phyloP scores from a whole-genome alignment of 768 basidiomycete genomes.

The Rubroboletus satanas region DNA sequence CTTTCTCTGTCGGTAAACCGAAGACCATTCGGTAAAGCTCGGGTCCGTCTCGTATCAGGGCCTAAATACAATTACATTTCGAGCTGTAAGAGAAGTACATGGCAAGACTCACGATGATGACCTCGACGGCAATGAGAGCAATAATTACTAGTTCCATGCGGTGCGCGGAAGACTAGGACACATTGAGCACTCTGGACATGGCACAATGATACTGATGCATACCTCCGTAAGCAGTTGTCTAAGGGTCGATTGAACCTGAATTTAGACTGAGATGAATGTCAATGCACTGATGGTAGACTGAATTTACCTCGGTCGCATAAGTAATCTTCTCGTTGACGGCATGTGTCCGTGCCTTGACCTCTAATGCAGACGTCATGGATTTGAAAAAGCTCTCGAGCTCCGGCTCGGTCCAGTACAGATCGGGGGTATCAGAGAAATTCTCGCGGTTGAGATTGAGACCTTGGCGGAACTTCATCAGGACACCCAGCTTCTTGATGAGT shows the following conservation, averaged over 20 bases:
- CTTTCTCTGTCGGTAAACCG: slow-evolving; percentile 16
- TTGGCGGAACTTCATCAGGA: slow-evolving; percentile 89
- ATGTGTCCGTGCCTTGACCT: slow-evolving; percentile 76
- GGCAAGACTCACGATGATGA: slow-evolving; percentile 67
- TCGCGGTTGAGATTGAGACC: slow-evolving; percentile 86
- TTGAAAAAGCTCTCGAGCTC: slow-evolving; percentile 88
- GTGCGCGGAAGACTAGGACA: slow-evolving; percentile 74
- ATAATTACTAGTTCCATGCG: slow-evolving; percentile 97
- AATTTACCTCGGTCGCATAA: slow-evolving; percentile 69
- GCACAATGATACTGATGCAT: background rate
- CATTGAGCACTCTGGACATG: background rate
- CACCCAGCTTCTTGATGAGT: slow-evolving; percentile 89
- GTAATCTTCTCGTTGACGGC: slow-evolving; percentile 91
- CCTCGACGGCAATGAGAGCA: slow-evolving; percentile 89
- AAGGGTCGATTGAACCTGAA: slow-evolving; percentile 78
- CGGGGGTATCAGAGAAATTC: slow-evolving; percentile 84
- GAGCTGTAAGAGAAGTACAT: background rate
- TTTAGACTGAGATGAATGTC: background rate
- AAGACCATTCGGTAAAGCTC: slow-evolving; percentile 61
- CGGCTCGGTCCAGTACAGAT: slow-evolving; percentile 94
- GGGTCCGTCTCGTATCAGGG: slow-evolving; percentile 73
- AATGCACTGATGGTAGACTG: background rate
- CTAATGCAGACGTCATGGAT: slow-evolving; percentile 78
- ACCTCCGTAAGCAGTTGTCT: slow-evolving; percentile 86
- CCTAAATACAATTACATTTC: slow-evolving; percentile 37